These are phyloP conservation scores for Ceriops zippeliana DNA, from an alignment of 345 rosid species.

Conservation along the genomic window DNA sequence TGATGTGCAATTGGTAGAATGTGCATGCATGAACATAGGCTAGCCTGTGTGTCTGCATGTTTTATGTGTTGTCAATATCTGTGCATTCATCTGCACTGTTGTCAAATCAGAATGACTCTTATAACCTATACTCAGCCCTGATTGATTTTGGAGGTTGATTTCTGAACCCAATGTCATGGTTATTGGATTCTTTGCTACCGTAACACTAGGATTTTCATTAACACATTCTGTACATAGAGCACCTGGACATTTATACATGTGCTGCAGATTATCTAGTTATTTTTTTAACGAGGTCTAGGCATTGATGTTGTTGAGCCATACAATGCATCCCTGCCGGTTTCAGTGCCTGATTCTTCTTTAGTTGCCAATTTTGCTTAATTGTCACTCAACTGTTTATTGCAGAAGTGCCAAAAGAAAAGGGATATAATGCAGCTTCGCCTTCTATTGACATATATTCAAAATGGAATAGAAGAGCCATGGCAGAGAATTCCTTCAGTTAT, in stretches of 20 bases:
- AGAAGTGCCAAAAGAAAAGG: slow-evolving; percentile 61
- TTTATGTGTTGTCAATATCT: too few species aligned
- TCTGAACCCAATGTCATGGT: too few species aligned
- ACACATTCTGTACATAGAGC: not conserved
- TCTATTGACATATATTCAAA: slow-evolving; percentile 68
- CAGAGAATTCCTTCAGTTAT: slow-evolving; percentile 78
- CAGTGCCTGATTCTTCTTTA: slow-evolving; percentile 7
- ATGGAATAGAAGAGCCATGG: slow-evolving; percentile 78
- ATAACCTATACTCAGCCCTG: too few species aligned
- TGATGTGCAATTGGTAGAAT: too few species aligned
- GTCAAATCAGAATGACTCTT: too few species aligned
- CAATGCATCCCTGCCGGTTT: not conserved
- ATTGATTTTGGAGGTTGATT: too few species aligned
- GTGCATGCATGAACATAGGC: too few species aligned
- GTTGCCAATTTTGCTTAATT: not conserved
- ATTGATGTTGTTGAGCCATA: not conserved
- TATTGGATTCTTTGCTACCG: too few species aligned
- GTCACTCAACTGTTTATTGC: slow-evolving; percentile 25
- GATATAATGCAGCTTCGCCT: slow-evolving; percentile 56
- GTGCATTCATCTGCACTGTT: too few species aligned
- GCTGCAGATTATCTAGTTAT: slow-evolving; percentile 1
- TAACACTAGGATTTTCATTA: not conserved
- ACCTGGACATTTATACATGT: not conserved
- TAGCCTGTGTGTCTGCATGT: too few species aligned
- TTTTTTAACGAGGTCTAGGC: not conserved